Evolutionary conservation across 1,284 basidiomycete genomes (phyloP).

Genomic region (Irpex sp.): DNA sequence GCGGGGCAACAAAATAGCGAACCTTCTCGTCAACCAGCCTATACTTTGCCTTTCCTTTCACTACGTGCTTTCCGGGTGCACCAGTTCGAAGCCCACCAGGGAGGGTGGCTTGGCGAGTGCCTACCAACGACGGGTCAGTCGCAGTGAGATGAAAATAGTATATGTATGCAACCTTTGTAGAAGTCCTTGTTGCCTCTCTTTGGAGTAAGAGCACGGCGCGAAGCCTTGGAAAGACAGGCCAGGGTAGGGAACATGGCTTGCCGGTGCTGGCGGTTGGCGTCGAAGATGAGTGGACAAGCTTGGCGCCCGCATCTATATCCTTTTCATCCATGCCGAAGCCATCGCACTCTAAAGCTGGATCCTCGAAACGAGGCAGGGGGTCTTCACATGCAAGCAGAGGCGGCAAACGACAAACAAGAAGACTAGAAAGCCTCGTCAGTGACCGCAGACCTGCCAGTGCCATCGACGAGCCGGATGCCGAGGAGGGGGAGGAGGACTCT

Average conservation of each 20-base stretch:
- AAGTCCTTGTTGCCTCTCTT: conserved; percentile 91
- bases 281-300: not conserved
- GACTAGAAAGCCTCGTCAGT: conserved; percentile 2
- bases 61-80: conserved; percentile 79
- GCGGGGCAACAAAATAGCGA: conserved; percentile 79
- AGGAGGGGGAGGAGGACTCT: conserved; percentile 3
- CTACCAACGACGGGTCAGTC: conserved; percentile 32
- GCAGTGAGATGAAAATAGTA: not conserved
- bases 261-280: not conserved
- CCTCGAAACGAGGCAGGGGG: conserved; percentile 5
- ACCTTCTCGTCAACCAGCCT: conserved; percentile 79
- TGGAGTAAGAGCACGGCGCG: conserved; percentile 72
- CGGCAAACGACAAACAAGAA: conserved; percentile 1
- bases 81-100: conserved; percentile 86
- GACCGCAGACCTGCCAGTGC: conserved; percentile 12
- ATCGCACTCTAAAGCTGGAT: conserved; percentile 2
- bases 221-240: conserved; percentile 72
- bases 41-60: conserved; percentile 75
- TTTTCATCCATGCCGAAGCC: conserved; percentile 9
- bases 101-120: conserved; percentile 77
- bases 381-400: conserved; percentile 6
- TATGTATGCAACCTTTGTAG: conserved; percentile 72
- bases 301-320: not conserved
- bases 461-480: conserved; percentile 4
- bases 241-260: conserved; percentile 63